Percentiles rank a stretch among this genome's conserved stretches.
phyloP scores from a whole-genome alignment of 1,284 basidiomycete genomes.

The Trichosporon asahii region DNA sequence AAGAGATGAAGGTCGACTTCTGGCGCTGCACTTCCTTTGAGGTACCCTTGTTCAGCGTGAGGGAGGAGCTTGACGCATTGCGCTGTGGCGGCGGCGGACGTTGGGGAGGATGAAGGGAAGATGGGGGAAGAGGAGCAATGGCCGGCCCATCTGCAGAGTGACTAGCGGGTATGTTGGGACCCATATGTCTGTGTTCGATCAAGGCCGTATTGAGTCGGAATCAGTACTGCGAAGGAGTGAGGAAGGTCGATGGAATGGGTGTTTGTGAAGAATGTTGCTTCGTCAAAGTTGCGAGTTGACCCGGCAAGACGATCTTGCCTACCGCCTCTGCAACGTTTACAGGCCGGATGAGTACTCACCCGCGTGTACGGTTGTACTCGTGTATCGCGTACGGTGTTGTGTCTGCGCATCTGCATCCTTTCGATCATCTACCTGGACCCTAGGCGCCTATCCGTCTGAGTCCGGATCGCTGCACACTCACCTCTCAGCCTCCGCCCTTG shows the following conservation, averaged over 20 bases:
- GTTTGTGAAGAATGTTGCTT: not conserved
- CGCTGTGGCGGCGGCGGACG: not conserved
- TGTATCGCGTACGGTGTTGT: not conserved
- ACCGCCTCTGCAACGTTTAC: not conserved
- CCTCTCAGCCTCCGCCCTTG: not conserved
- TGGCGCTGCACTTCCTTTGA: conserved; percentile 1
- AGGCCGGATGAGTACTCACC: not conserved
- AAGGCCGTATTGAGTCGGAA: not conserved
- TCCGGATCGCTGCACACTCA: not conserved
- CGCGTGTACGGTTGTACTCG: not conserved
- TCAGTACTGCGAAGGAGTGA: not conserved
- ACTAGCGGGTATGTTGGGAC: not conserved
- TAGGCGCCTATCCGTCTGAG: not conserved
- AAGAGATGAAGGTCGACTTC: conserved; percentile 20
- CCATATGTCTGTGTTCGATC: not conserved
- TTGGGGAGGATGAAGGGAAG: not conserved
- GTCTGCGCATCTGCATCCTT: not conserved
- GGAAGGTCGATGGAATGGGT: not conserved
- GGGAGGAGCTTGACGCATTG: not conserved
- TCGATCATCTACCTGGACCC: not conserved
- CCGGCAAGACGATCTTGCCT: not conserved
- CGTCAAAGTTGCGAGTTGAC: not conserved
- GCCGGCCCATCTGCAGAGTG: not conserved
- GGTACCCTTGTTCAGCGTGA: not conserved
- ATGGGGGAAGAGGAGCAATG: not conserved